Evolutionary conservation across 192 early-diverging fungal genomes (phyloP).

Genomic region (Physocladia obscura): DNA sequence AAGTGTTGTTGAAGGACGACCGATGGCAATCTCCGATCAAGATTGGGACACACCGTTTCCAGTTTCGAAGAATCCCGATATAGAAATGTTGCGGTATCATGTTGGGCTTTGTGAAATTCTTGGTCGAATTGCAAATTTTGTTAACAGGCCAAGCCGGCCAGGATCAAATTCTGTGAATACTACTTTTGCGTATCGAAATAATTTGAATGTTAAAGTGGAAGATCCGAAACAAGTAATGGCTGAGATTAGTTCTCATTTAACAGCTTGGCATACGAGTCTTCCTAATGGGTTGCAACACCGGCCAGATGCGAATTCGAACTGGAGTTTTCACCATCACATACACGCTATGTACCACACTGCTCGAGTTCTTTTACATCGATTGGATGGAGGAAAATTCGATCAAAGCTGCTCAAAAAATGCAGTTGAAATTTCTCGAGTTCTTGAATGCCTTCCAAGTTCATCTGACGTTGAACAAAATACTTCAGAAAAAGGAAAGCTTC

Average conservation of each 20-base stretch:
- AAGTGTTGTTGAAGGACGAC: constrained; percentile 48
- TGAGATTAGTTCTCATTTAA: constrained; percentile 35
- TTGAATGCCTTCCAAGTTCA: constrained; percentile 34
- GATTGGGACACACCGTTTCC: constrained; percentile 55
- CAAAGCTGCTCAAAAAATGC: constrained; percentile 30
- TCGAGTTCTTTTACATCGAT: constrained; percentile 39
- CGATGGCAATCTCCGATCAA: constrained; percentile 49
- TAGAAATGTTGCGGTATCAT: constrained; percentile 36
- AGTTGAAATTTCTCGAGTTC: constrained; percentile 29
- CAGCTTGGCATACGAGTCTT: constrained; percentile 29
- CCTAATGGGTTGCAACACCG: constrained; percentile 27
- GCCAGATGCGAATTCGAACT: constrained; percentile 23
- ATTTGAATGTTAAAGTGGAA: background rate
- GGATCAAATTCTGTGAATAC: background rate
- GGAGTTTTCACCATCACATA: constrained; percentile 50
- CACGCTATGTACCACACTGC: constrained; percentile 46
- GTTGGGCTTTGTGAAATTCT: constrained; percentile 50
- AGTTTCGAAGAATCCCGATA: constrained; percentile 22
- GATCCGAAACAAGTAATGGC: constrained; percentile 24
- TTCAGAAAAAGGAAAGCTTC: constrained; percentile 3
- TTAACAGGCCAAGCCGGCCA: constrained; percentile 40
- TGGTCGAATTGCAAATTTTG: constrained; percentile 45
- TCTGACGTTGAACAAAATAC: background rate
- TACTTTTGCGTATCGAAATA: background rate
- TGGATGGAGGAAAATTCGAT: constrained; percentile 37